These are phyloP conservation scores for Tephrocybe sp. DNA, from an alignment of 768 basidiomycete species.

Conservation along the genomic window DNA sequence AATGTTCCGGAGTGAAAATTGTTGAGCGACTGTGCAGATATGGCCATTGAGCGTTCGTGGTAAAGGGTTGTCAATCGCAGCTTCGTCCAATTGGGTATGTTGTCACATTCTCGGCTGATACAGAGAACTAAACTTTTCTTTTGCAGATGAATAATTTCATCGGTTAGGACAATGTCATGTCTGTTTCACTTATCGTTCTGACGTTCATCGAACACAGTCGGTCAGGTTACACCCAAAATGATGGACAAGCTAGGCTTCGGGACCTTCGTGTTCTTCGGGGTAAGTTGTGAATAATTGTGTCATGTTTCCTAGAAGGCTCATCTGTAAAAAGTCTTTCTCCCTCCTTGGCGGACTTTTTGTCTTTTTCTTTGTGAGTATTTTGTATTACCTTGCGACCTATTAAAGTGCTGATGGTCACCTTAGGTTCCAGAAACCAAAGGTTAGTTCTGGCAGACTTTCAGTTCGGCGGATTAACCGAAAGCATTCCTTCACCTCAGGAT, in stretches of 20 bases:
- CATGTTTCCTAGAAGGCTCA: neutral
- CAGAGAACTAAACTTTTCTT: neutral
- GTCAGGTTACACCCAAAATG: conserved; percentile 69
- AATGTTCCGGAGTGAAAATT: neutral
- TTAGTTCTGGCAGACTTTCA: conserved; percentile 7
- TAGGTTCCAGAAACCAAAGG: conserved; percentile 76
- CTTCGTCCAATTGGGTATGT: conserved; percentile 72
- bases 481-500: conserved; percentile 27
- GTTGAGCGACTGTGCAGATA: conserved; percentile 32
- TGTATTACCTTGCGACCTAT: neutral
- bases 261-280: conserved; percentile 77
- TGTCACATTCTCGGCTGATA: neutral
- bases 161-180: conserved; percentile 32
- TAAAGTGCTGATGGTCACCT: neutral
- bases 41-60: conserved; percentile 72
- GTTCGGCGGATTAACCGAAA: neutral
- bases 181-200: neutral
- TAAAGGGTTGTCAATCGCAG: conserved; percentile 73
- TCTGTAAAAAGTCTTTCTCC: conserved; percentile 48
- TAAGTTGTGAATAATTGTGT: conserved; percentile 27
- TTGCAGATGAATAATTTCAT: conserved; percentile 76
- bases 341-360: conserved; percentile 67
- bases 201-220: neutral
- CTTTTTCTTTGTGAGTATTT: conserved; percentile 51
- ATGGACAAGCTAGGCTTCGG: conserved; percentile 60